Percentiles rank a stretch among this genome's conserved stretches.
Evolutionary conservation across 306 rosid species (phyloP).

Genomic region (Vigna nakashimae): DNA sequence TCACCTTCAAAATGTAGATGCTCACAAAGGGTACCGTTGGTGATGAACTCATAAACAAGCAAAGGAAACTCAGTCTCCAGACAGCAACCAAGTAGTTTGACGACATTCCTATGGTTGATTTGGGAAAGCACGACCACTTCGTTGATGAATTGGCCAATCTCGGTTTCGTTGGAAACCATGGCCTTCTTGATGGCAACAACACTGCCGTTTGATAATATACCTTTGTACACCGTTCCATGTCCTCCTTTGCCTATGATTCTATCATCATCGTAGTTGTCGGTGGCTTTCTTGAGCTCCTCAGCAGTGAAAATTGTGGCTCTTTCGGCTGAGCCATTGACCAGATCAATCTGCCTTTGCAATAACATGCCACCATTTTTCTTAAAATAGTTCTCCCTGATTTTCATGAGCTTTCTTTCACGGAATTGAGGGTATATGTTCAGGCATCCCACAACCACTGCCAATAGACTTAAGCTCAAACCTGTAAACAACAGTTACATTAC

Average conservation of each 20-base stretch:
- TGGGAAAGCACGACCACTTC: constrained; percentile 52
- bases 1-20: constrained; percentile 36
- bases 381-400: constrained; percentile 1
- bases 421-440: not conserved
- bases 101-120: constrained; percentile 40
- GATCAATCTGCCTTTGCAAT: not conserved
- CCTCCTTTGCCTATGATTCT: constrained; percentile 49
- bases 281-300: constrained; percentile 40
- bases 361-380: constrained; percentile 15
- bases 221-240: constrained; percentile 24
- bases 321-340: not conserved
- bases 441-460: constrained; percentile 12
- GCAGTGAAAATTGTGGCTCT: constrained; percentile 32
- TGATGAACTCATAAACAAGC: constrained; percentile 38
- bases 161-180: constrained; percentile 33
- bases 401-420: constrained; percentile 16
- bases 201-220: constrained; percentile 28
- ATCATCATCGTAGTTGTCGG: constrained; percentile 38
- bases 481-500: not conserved
- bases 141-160: constrained; percentile 48
- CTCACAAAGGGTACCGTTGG: constrained; percentile 44
- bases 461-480: constrained; percentile 17
- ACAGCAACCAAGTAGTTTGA: constrained; percentile 31
- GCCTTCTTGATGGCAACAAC: constrained; percentile 46
- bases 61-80: constrained; percentile 28